Conservation (phyloP, 169 alveolate genomes). For the Besnoitia besnoiti region DNA sequence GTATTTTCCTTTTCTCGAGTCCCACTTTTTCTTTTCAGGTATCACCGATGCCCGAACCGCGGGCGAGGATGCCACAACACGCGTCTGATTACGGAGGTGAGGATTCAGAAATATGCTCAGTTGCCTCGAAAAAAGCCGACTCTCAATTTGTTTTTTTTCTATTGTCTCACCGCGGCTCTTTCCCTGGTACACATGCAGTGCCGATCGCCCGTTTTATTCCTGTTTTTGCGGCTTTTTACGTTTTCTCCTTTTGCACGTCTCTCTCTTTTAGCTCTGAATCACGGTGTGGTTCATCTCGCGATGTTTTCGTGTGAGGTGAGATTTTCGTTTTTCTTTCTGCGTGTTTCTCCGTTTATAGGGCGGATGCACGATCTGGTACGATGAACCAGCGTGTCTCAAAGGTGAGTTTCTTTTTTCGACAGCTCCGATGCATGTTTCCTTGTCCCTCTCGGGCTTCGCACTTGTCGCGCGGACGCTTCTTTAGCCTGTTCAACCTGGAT, state of each 20-base stretch:
- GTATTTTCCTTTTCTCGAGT: not conserved
- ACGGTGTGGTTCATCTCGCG: not conserved
- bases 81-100: not conserved
- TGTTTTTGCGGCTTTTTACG: no score
- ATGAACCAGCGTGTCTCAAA: slow-evolving; percentile 31
- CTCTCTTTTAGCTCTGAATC: no score
- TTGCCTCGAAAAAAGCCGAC: not conserved
- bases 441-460: not conserved
- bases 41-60: slow-evolving; percentile 15
- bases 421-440: not conserved
- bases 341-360: not conserved
- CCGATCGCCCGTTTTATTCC: not conserved
- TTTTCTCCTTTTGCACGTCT: no score
- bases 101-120: not conserved
- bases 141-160: not conserved
- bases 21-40: slow-evolving; percentile 4
- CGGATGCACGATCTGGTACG: slow-evolving; percentile 37
- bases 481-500: not conserved
- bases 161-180: not conserved
- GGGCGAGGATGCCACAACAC: slow-evolving; percentile 37
- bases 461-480: not conserved
- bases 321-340: not conserved
- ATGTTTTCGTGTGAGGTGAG: no score
- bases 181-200: not conserved
- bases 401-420: slow-evolving; percentile 1